phyloP scores from a whole-genome alignment of 805 yeast species.

The Yamadazyma takamatsuzukensis region DNA sequence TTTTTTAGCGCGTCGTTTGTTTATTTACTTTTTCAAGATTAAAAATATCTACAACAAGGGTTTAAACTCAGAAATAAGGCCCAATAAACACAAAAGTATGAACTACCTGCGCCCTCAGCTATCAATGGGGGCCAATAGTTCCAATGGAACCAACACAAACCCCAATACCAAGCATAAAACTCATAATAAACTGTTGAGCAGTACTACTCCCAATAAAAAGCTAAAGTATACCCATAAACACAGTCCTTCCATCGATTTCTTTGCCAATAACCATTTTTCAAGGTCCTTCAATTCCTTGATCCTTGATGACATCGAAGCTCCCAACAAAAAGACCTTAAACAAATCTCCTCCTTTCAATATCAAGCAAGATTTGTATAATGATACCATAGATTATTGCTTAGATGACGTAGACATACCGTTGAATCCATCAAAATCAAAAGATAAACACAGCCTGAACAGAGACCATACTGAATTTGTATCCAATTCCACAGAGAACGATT shows the following conservation, averaged over 20 bases:
- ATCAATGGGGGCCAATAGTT: slow-evolving; percentile 18
- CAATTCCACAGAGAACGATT: no score
- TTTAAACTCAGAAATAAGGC: background rate
- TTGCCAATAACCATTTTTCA: slow-evolving; percentile 37
- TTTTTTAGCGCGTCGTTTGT: background rate
- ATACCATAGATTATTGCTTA: slow-evolving; percentile 17
- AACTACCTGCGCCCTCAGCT: slow-evolving; percentile 23
- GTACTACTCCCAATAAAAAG: background rate
- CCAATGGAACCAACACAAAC: background rate
- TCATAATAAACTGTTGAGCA: no score
- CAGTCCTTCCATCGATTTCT: slow-evolving; percentile 23
- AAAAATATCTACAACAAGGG: background rate
- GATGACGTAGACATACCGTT: slow-evolving; percentile 11
- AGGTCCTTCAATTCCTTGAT: slow-evolving; percentile 42
- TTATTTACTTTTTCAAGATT: slow-evolving; percentile 5
- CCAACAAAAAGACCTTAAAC: slow-evolving; percentile 21
- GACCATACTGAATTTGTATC: no score
- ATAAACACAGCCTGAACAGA: no score
- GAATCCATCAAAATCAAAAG: background rate
- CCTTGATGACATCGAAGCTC: slow-evolving; percentile 24
- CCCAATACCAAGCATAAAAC: background rate
- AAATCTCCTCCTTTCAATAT: slow-evolving; percentile 42
- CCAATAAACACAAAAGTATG: slow-evolving; percentile 6
- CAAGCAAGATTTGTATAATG: slow-evolving; percentile 25
- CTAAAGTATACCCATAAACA: background rate